phyloP scores from a whole-genome alignment of 1,284 basidiomycete genomes.

The Irpex lacteus region DNA sequence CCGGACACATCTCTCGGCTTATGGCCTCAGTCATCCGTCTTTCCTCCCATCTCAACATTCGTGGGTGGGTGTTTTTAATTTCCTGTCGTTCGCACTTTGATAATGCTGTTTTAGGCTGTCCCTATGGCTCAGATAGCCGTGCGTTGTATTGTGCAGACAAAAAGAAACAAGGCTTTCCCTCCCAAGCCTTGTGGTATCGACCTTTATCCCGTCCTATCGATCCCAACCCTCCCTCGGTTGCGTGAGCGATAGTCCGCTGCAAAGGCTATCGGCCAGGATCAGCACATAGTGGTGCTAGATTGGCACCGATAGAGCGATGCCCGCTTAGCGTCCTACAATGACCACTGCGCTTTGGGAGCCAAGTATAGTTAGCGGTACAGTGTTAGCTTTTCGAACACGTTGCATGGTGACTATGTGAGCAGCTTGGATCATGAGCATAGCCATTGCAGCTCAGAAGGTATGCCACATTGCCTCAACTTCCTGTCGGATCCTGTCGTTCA shows the following conservation, averaged over 20 bases:
- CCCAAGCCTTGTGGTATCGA: background rate
- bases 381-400: background rate
- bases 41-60: background rate
- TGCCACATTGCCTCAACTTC: background rate
- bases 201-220: background rate
- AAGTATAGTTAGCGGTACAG: background rate
- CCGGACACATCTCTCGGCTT: background rate
- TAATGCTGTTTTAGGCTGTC: background rate
- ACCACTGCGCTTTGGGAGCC: no score
- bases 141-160: background rate
- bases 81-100: background rate
- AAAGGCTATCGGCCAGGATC: background rate
- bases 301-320: background rate
- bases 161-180: slow-evolving; percentile 1
- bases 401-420: background rate
- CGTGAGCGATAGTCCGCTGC: background rate
- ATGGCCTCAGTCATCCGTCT: background rate
- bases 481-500: background rate
- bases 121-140: background rate
- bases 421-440: background rate
- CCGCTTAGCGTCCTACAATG: no score
- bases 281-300: background rate
- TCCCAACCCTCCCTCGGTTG: background rate
- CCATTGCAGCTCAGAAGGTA: background rate
- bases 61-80: background rate